Conservation (phyloP, 805 yeast genomes). For the Metschnikowia hibisci region DNA sequence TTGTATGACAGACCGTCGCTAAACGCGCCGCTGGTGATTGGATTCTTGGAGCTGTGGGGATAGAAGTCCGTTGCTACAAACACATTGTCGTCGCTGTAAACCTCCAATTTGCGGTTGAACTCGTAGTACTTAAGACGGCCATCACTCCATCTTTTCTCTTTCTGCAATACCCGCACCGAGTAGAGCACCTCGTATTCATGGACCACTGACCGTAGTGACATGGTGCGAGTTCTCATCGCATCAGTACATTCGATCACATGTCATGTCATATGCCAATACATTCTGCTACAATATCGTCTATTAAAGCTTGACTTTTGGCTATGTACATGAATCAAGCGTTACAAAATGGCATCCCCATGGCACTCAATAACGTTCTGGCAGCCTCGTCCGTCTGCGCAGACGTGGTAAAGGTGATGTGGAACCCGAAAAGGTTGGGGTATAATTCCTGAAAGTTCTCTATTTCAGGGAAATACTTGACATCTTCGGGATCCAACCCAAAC, state of each 20-base stretch:
- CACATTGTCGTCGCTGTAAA: slow-evolving; percentile 34
- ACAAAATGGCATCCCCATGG: slow-evolving; percentile 74
- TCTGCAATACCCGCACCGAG: slow-evolving; percentile 43
- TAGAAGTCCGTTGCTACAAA: slow-evolving; percentile 36
- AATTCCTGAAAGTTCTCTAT: slow-evolving; percentile 84
- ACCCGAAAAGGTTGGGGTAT: slow-evolving; percentile 83
- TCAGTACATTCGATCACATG: too few species aligned
- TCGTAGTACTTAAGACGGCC: slow-evolving; percentile 45
- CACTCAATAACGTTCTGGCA: slow-evolving; percentile 80
- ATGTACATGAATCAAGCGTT: slow-evolving; percentile 17
- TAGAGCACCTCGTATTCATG: slow-evolving; percentile 46
- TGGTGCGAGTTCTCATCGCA: slow-evolving; percentile 2
- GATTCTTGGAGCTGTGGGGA: slow-evolving; percentile 19
- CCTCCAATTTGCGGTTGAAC: slow-evolving; percentile 46
- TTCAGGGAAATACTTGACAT: slow-evolving; percentile 85
- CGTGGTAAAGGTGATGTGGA: slow-evolving; percentile 81
- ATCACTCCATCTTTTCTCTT: slow-evolving; percentile 50
- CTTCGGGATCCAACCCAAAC: slow-evolving; percentile 76
- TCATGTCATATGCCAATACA: too few species aligned
- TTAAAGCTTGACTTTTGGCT: not conserved
- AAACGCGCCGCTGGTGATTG: slow-evolving; percentile 17
- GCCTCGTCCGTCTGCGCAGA: slow-evolving; percentile 86
- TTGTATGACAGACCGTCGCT: slow-evolving; percentile 22
- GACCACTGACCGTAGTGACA: slow-evolving; percentile 32
- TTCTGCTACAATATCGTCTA: too few species aligned